These are phyloP conservation scores for Solanum rostratum DNA, from an alignment of 257 asterid species.

Conservation along the genomic window DNA sequence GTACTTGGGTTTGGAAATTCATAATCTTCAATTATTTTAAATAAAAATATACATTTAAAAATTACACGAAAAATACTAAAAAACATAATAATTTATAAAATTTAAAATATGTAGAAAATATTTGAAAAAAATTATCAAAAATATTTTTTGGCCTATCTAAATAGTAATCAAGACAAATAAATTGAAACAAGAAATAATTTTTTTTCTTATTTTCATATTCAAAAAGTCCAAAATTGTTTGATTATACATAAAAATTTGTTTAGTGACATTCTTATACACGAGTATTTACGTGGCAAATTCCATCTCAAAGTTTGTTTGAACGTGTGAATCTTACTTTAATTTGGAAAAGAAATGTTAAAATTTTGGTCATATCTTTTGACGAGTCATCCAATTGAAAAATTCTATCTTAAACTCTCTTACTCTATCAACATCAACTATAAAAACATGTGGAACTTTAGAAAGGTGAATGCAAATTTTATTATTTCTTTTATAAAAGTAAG, in stretches of 20 bases:
- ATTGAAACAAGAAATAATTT: not conserved
- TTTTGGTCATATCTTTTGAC: not conserved
- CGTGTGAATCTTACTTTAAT: too few species aligned
- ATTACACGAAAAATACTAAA: too few species aligned
- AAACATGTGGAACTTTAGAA: not conserved
- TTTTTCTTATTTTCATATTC: not conserved
- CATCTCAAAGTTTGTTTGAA: not conserved
- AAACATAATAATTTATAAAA: too few species aligned
- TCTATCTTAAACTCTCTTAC: rapidly evolving
- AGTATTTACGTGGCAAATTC: not conserved
- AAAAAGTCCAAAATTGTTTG: not conserved
- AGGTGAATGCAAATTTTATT: not conserved
- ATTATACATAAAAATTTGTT: not conserved
- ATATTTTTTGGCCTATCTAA: not conserved
- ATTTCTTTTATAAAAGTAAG: too few species aligned
- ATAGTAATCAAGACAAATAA: not conserved
- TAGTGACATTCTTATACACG: not conserved
- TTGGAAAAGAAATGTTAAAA: not conserved
- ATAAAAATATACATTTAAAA: too few species aligned
- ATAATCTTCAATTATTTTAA: too few species aligned
- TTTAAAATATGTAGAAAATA: too few species aligned
- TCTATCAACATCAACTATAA: not conserved
- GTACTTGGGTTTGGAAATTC: too few species aligned
- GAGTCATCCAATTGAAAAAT: not conserved
- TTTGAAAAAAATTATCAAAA: too few species aligned